Evolutionary conservation across 2,329 filamentous ascomycete genomes (phyloP).

Genomic region (Nemania diffusa): DNA sequence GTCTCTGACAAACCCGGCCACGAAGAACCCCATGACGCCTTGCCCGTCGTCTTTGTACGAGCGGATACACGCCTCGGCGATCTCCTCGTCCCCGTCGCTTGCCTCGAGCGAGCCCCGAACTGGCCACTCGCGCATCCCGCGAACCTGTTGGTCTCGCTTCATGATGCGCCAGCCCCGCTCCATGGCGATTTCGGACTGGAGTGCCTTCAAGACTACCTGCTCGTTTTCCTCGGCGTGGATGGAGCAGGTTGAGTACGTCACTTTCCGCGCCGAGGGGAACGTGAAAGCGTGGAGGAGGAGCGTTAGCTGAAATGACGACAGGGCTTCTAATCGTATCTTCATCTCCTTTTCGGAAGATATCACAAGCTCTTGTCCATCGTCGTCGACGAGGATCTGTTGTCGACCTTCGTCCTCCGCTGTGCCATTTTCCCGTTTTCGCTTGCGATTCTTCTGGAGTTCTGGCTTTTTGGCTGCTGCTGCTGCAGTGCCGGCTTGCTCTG

Average conservation of each 20-base stretch:
- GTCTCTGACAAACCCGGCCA: slow-evolving; percentile 83
- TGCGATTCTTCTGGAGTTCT: slow-evolving; percentile 49
- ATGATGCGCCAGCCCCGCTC: slow-evolving; percentile 82
- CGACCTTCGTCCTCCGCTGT: slow-evolving; percentile 21
- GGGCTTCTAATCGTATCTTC: slow-evolving; percentile 31
- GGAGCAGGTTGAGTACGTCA: slow-evolving; percentile 96
- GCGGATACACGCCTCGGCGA: slow-evolving; percentile 81
- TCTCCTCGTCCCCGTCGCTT: slow-evolving; percentile 59
- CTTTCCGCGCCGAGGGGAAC: slow-evolving; percentile 78
- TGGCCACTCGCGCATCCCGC: slow-evolving; percentile 79
- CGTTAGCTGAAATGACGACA: slow-evolving; percentile 83
- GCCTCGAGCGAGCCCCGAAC: slow-evolving; percentile 68
- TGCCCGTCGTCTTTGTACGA: slow-evolving; percentile 83
- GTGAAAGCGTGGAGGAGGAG: slow-evolving; percentile 85
- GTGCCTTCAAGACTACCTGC: slow-evolving; percentile 77
- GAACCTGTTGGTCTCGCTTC: slow-evolving; percentile 75
- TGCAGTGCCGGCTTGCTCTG: slow-evolving; percentile 50
- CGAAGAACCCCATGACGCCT: slow-evolving; percentile 95
- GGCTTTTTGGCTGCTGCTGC: slow-evolving; percentile 54
- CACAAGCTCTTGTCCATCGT: slow-evolving; percentile 65
- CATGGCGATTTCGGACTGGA: slow-evolving; percentile 74
- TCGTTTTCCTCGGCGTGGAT: slow-evolving; percentile 91
- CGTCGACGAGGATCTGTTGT: slow-evolving; percentile 60
- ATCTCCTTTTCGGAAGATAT: slow-evolving; percentile 63
- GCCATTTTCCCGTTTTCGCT: slow-evolving; percentile 58